These are phyloP conservation scores for Naganishia cerealis DNA, from an alignment of 1,284 basidiomycete species.

Conservation along the genomic window DNA sequence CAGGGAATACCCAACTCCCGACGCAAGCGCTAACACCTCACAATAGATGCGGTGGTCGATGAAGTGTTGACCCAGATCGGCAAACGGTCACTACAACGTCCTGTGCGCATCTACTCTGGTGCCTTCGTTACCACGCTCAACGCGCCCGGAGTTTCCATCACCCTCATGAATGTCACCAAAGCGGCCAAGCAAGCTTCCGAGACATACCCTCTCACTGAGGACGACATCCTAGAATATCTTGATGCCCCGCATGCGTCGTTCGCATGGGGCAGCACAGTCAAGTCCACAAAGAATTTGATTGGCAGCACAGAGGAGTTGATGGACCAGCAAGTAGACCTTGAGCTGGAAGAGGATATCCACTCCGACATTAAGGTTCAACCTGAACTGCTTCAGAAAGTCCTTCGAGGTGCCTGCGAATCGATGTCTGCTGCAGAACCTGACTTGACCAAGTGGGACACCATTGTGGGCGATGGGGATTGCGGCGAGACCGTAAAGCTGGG, in stretches of 20 bases:
- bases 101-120: conserved; percentile 53
- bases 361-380: conserved; percentile 38
- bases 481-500: conserved; percentile 52
- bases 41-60: conserved; percentile 52
- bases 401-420: conserved; percentile 39
- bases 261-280: conserved; percentile 54
- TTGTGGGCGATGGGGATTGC: conserved; percentile 52
- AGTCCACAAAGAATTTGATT: conserved; percentile 39
- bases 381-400: conserved; percentile 31
- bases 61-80: conserved; percentile 54
- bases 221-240: conserved; percentile 52
- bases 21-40: conserved; percentile 1
- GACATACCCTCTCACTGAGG: conserved; percentile 34
- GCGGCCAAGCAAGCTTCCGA: conserved; percentile 41
- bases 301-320: conserved; percentile 40
- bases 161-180: conserved; percentile 55
- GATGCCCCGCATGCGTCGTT: conserved; percentile 55
- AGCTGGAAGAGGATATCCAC: conserved; percentile 41
- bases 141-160: conserved; percentile 56
- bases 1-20: conserved; percentile 2
- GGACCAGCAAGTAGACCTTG: conserved; percentile 39
- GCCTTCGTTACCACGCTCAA: conserved; percentile 58
- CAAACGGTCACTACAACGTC: conserved; percentile 37
- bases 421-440: conserved; percentile 54
- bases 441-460: conserved; percentile 57